A percentile compares a stretch with the other conserved stretches of the same genome.
phyloP scores from a whole-genome alignment of 345 rosid species.

The Cardamine chenopodiifolia region DNA sequence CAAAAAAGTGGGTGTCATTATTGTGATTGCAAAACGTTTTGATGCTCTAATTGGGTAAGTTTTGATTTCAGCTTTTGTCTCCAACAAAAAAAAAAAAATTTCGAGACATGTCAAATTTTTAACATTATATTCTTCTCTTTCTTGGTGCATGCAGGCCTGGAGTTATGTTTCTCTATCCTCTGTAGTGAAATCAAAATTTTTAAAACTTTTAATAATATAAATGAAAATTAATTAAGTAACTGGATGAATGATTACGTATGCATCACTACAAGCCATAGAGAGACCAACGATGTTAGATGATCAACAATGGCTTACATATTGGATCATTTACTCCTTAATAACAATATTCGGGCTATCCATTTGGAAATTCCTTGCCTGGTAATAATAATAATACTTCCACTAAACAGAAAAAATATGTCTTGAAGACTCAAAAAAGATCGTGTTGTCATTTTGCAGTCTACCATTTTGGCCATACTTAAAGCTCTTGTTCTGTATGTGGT shows the following conservation, averaged over 20 bases:
- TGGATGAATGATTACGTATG: constrained; percentile 56
- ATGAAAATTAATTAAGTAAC: not conserved
- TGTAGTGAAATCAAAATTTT: constrained; percentile 52
- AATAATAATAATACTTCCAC: not conserved
- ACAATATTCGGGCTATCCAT: constrained; percentile 75
- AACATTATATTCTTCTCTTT: not conserved
- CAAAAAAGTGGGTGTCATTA: constrained; percentile 59
- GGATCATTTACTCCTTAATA: constrained; percentile 86
- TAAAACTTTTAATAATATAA: not conserved
- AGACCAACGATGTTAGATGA: constrained; percentile 82
- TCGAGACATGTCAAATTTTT: not conserved
- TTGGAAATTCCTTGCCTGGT: constrained; percentile 77
- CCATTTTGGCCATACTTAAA: constrained; percentile 91
- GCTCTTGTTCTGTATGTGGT: constrained; percentile 76
- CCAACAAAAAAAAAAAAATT: not conserved
- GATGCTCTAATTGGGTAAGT: constrained; percentile 69
- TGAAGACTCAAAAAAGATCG: not conserved
- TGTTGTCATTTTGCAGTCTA: constrained; percentile 47
- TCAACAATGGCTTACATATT: constrained; percentile 95
- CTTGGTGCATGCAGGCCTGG: constrained; percentile 62
- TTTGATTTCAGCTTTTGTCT: not conserved
- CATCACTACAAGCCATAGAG: constrained; percentile 87
- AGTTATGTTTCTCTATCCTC: constrained; percentile 84
- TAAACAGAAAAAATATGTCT: not conserved
- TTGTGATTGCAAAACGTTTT: constrained; percentile 57